phyloP scores from a whole-genome alignment of 2,329 filamentous ascomycete species.

The Fusarium mangiferae region DNA sequence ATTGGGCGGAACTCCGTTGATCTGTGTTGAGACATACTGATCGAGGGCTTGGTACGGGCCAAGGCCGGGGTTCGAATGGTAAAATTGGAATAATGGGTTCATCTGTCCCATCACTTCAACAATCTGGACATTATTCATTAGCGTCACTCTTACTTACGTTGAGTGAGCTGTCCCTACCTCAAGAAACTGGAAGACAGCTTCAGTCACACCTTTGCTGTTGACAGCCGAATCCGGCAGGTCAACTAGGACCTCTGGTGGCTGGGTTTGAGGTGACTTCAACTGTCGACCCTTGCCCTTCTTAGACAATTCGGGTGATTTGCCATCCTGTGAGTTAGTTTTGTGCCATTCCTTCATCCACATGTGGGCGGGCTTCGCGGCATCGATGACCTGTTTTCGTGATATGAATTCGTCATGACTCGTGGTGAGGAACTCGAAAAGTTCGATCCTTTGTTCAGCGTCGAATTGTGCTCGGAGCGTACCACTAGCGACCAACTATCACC shows the following conservation, averaged over 20 bases:
- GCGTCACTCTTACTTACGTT: constrained; percentile 34
- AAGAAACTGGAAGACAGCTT: constrained; percentile 71
- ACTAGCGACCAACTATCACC: constrained; percentile 75
- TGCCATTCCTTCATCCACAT: constrained; percentile 75
- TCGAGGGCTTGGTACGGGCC: constrained; percentile 69
- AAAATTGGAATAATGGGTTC: constrained; percentile 70
- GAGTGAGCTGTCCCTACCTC: constrained; percentile 59
- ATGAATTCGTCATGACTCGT: constrained; percentile 84
- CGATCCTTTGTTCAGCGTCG: constrained; percentile 81
- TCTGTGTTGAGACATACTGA: constrained; percentile 64
- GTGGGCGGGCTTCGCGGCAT: constrained; percentile 70
- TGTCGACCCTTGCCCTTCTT: constrained; percentile 71
- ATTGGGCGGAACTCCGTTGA: constrained; percentile 52
- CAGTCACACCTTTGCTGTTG: constrained; percentile 69
- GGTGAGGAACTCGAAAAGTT: constrained; percentile 84
- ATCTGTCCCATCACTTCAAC: constrained; percentile 75
- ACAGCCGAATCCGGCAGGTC: constrained; percentile 69
- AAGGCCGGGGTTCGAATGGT: constrained; percentile 63
- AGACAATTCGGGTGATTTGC: constrained; percentile 73
- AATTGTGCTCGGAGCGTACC: constrained; percentile 84
- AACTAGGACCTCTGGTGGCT: constrained; percentile 67
- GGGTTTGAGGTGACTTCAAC: constrained; percentile 67
- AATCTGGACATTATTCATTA: constrained; percentile 56
- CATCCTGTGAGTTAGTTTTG: constrained; percentile 66
- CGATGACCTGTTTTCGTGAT: constrained; percentile 72